Evolutionary conservation across 176 grass and related monocot genomes (phyloP).

Genomic region (Oryza glumipatula): DNA sequence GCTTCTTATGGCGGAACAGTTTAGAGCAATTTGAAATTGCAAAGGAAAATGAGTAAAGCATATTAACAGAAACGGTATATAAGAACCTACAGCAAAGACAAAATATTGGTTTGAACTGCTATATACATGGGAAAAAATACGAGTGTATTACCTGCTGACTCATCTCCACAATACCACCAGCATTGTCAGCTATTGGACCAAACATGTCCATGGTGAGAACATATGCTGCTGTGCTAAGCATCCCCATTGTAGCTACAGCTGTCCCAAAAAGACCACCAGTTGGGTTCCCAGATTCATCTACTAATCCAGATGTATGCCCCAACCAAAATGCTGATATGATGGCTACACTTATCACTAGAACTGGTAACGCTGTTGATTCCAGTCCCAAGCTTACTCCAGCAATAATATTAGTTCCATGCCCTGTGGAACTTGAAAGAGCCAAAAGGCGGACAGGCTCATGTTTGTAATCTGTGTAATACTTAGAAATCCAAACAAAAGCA

Average conservation of each 20-base stretch:
- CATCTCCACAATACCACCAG: constrained; percentile 99
- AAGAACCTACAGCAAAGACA: constrained; percentile 3
- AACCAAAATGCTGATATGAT: constrained; percentile 92
- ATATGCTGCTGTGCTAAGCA: constrained; percentile 98
- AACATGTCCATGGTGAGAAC: constrained; percentile 99
- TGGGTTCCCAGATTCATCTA: constrained; percentile 78
- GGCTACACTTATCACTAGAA: constrained; percentile 90
- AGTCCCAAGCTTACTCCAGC: constrained; percentile 92
- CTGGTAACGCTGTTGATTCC: constrained; percentile 91
- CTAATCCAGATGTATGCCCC: constrained; percentile 84
- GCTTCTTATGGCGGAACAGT: constrained; percentile 7
- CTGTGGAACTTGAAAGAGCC: constrained; percentile 89
- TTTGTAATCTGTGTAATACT: constrained; percentile 99
- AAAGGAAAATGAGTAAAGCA: not conserved
- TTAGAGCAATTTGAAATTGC: not conserved
- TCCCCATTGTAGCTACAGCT: constrained; percentile 99
- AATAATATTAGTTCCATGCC: constrained; percentile 99
- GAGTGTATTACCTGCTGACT: constrained; percentile 76
- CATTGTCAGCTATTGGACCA: constrained; percentile 98
- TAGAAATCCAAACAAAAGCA: constrained; percentile 94
- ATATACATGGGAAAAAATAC: constrained; percentile 23
- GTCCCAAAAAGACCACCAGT: constrained; percentile 98
- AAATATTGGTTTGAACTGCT: not conserved
- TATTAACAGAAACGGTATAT: constrained; percentile 4
- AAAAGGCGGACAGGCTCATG: constrained; percentile 81